phyloP scores from a whole-genome alignment of 345 rosid genomes.

The Erysimum cheiranthoides region DNA sequence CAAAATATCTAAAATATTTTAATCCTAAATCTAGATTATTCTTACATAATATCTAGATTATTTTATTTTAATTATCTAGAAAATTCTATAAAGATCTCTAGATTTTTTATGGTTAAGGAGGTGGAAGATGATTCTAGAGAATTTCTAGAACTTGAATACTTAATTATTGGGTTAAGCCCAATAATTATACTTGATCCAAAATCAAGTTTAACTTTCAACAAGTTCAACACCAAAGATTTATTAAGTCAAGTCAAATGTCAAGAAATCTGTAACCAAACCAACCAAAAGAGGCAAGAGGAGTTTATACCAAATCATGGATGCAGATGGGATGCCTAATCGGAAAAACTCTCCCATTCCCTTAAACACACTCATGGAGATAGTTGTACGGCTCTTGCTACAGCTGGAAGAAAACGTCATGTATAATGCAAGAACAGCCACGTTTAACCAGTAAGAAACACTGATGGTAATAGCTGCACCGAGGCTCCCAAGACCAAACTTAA shows the following conservation, averaged over 20 bases:
- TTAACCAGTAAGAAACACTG: constrained; percentile 60
- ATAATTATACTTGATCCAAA: too few species aligned
- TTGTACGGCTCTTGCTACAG: constrained; percentile 55
- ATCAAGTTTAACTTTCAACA: too few species aligned
- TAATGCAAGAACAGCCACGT: constrained; percentile 54
- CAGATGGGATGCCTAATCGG: constrained; percentile 72
- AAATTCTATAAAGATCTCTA: too few species aligned
- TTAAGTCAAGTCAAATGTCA: background rate
- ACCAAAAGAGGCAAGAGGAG: background rate
- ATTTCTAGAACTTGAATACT: too few species aligned
- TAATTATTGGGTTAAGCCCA: too few species aligned
- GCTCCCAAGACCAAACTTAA: constrained; percentile 52
- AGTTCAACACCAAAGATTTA: constrained; percentile 25
- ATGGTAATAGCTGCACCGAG: constrained; percentile 61
- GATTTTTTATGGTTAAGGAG: too few species aligned
- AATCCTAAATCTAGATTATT: too few species aligned
- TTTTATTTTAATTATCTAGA: too few species aligned
- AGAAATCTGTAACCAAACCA: background rate
- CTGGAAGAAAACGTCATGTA: constrained; percentile 56
- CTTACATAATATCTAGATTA: too few species aligned
- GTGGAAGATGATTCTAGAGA: too few species aligned
- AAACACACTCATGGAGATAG: constrained; percentile 55
- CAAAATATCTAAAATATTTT: too few species aligned
- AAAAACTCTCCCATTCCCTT: constrained; percentile 61
- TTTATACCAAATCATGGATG: constrained; percentile 72